Evolutionary conservation across 208 protist genomes (phyloP).

Genomic region (Trypanosoma brucei): DNA sequence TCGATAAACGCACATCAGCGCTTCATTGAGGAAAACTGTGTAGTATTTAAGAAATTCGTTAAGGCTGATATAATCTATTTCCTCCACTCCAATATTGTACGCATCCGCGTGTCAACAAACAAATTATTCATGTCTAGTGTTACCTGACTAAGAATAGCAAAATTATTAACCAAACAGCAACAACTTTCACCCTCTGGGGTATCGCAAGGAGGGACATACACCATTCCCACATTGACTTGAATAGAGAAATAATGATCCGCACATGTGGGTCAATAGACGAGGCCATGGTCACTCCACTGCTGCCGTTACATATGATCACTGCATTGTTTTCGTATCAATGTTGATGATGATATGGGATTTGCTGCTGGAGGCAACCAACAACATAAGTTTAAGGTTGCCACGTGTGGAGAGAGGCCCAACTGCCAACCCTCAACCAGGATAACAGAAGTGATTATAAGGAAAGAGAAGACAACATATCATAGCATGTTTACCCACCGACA

Average conservation of each 20-base stretch:
- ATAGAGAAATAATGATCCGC: conserved; percentile 47
- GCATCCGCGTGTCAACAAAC: conserved; percentile 58
- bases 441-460: conserved; percentile 7
- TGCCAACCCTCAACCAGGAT: not conserved
- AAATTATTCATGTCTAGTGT: conserved; percentile 95
- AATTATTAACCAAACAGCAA: conserved; percentile 99
- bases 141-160: conserved; percentile 97
- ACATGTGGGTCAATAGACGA: conserved; percentile 42
- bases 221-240: conserved; percentile 99
- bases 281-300: conserved; percentile 24
- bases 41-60: conserved; percentile 66
- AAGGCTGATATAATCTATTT: conserved; percentile 70
- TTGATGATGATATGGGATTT: conserved; percentile 45
- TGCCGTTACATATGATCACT: conserved; percentile 47
- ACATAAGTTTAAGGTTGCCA: conserved; percentile 27
- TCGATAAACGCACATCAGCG: conserved; percentile 80
- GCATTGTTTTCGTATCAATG: conserved; percentile 35
- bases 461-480: too few relatives aligned
- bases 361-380: conserved; percentile 59
- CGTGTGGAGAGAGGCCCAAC: not conserved
- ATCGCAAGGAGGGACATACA: conserved; percentile 96
- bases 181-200: conserved; percentile 97
- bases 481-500: too few relatives aligned
- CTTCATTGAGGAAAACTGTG: conserved; percentile 83
- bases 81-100: conserved; percentile 79